Evolutionary conservation across 495 filamentous ascomycete genomes (phyloP), one percentile per base, ranked within the genome.

Genomic region (Aspergillus saccharolyticus): DNA sequence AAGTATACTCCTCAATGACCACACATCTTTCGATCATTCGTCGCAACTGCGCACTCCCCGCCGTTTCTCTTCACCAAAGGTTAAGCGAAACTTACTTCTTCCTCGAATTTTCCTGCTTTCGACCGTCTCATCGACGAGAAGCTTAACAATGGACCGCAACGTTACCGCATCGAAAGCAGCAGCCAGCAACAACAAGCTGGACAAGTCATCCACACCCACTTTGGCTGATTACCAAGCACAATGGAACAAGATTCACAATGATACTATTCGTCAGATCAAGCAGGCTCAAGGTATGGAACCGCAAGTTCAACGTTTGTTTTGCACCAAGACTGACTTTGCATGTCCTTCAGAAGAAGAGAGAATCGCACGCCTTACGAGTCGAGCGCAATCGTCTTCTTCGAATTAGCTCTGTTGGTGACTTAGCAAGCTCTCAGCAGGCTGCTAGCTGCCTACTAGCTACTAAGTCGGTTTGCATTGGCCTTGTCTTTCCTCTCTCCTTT

Each of bases 191-290:
- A 16, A 30, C 17, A 18, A n/a, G 22, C 21, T 18, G 22, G 28
- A 50, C 24, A 17, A 50, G 4, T 17, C 47, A 6, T 16, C 20
- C 24, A 24, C 44, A 2, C 51, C 33, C 3, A 52, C 55, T 24
- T 54, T 65, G 20, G 62, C 53, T 3, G 33, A 49, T 5, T 61
- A 61, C 25, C 55, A 65, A 52, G 59, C 58, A 1, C 56, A 57
- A 42, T 65, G 59, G 62, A 42, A 44, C 15, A 56, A 54, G 39
- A 59, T 65, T 17, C 58, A 65, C 42, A 56, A 61, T 10, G 57
- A 59, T 39, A 65, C 58, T 2, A 47, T 65, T 16, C 44, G 56
- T 1, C 55, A 65, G 20, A 61, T 65, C 22, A 50, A 65, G 14
- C 52, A 58, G 44, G 53, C 39, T 45, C 48, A 46, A 54, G 62